Percentiles rank a stretch among this genome's conserved stretches.
These are phyloP conservation scores for Populus trichocarpa DNA, from an alignment of 441 rosid species.

Conservation along the genomic window DNA sequence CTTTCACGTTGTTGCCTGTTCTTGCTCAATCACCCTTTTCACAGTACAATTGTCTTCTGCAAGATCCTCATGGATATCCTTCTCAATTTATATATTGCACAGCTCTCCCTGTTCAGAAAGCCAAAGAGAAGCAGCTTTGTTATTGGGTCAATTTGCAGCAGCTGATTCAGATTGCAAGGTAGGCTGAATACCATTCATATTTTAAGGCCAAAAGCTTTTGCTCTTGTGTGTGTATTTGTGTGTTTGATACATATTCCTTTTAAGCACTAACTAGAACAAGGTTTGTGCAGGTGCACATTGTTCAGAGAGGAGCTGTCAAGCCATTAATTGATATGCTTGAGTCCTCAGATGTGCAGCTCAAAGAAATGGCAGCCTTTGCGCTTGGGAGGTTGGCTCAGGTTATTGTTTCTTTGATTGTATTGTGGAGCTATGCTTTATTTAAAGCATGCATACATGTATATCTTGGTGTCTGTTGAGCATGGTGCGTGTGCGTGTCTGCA, in stretches of 20 bases:
- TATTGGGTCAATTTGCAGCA: conserved; percentile 97
- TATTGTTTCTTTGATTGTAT: conserved; percentile 5
- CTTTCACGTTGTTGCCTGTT: not conserved
- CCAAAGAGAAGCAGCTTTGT: conserved; percentile 94
- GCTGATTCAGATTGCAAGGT: conserved; percentile 99
- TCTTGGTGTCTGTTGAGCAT: not conserved
- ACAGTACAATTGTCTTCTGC: not conserved
- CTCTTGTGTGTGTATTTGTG: not conserved
- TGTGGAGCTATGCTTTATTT: not conserved
- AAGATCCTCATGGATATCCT: not conserved
- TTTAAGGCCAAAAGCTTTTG: not conserved
- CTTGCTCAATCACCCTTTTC: not conserved
- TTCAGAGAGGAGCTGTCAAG: conserved; percentile 90
- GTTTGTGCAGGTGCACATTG: conserved; percentile 80
- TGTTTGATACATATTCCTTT: not conserved
- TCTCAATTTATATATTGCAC: conserved; percentile 21
- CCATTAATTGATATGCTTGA: conserved; percentile 95
- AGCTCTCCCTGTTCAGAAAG: conserved; percentile 93
- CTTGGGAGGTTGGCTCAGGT: conserved; percentile 99
- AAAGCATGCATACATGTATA: not conserved
- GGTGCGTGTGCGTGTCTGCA: not conserved
- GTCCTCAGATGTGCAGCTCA: conserved; percentile 72
- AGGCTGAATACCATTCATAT: conserved; percentile 2
- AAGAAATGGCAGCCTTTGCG: conserved; percentile 98
- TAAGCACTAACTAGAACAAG: not conserved